Base-by-base conservation (phyloP, 257 asterid species). In the Fraxinus pennsylvanica region DNA sequence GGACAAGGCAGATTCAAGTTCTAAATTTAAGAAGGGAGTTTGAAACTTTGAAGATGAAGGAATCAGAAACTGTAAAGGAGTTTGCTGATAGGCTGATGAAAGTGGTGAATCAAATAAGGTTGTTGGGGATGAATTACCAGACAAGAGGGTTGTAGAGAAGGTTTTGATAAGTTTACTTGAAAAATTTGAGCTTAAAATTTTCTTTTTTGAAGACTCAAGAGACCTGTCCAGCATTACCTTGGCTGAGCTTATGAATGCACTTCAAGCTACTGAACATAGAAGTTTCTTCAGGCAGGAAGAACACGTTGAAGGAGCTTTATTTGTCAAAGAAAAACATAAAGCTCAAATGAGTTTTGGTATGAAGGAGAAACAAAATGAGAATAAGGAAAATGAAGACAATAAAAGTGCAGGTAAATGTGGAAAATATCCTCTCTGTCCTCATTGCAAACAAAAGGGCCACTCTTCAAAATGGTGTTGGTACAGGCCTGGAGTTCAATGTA, bases 111-210 rank as follows among this genome's bases (percentile, higher is more conserved):
- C n/a, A n/a, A n/a, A n/a, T n/a, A n/a, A n/a, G n/a, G n/a, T n/a
- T n/a, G n/a, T n/a, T n/a, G n/a, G n/a, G n/a, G n/a, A n/a, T n/a
- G n/a, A n/a, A n/a, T n/a, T n/a, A n/a, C n/a, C n/a, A n/a, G n/a
- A n/a, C n/a, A n/a, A n/a, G n/a, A n/a, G n/a, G n/a, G n/a, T n/a
- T n/a, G n/a, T n/a, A n/a, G n/a, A n/a, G n/a, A n/a, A n/a, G n/a
- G n/a, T n/a, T 29, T 29, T 29, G 30, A 29, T 29, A 29, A 29
- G 33, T 27, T 21, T 38, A 3, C 35, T 14, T 1, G 33, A 39
- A 57, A 57, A 25, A 10, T 78, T 71, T 43, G 78, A 79, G 45
- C n/a, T 43, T 4, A 73, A 73, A 7, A 73, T 79, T 8, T 78
- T 68, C 27, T 43, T 74, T 27, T 21, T 74, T 27, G 75, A 79